These are phyloP conservation scores for Plasmodium fragile DNA, from an alignment of 169 alveolate species.

Conservation along the genomic window DNA sequence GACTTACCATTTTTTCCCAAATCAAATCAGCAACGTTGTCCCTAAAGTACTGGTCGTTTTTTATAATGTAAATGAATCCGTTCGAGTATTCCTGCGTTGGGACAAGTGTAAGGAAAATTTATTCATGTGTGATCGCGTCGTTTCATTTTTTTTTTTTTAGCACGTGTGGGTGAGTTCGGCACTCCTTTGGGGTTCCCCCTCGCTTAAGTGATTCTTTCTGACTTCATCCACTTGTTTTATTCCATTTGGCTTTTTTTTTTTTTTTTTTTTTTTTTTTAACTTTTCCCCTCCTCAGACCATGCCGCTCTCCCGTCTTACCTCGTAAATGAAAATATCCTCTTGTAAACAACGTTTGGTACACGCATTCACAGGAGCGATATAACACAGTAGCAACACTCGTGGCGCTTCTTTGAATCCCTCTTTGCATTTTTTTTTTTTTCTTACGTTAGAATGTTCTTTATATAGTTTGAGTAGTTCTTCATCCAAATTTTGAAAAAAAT, in stretches of 20 bases:
- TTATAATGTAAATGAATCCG: conserved; percentile 65
- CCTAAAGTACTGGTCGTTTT: conserved; percentile 23
- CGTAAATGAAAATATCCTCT: background rate
- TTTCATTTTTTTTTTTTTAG: background rate
- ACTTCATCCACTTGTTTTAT: background rate
- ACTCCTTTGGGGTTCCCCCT: background rate
- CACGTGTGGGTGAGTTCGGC: background rate
- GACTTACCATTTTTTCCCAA: conserved; percentile 74
- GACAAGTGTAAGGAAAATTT: background rate
- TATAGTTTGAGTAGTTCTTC: conserved; percentile 60
- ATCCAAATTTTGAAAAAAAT: conserved; percentile 73
- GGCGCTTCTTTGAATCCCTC: background rate
- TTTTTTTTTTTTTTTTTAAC: no score
- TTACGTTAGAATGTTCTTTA: conserved; percentile 54
- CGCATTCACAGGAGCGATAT: background rate
- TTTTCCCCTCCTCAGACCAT: background rate
- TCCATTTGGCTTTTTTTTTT: background rate
- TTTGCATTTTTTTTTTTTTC: background rate
- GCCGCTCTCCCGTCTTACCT: conserved; percentile 11
- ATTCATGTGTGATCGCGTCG: background rate
- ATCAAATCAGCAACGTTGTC: conserved; percentile 50
- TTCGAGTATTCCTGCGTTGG: conserved; percentile 59
- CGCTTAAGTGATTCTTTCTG: background rate
- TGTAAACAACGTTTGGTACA: background rate
- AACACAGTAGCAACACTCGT: background rate